Evolutionary conservation across 495 filamentous ascomycete species (phyloP).

Genomic region (Penicillium coprophilum): DNA sequence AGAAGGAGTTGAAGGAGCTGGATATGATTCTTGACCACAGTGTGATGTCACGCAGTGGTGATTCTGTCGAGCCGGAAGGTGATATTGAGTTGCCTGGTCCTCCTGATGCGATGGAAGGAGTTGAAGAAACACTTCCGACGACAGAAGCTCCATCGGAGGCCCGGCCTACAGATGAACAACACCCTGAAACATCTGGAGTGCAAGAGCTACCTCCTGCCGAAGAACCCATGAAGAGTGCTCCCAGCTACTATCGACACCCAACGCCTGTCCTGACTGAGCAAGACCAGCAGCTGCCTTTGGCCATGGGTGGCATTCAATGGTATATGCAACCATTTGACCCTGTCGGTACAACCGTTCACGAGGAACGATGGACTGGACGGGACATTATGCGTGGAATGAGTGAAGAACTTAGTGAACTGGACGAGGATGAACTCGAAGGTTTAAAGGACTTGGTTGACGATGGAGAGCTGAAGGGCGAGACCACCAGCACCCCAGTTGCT

Average conservation of each 20-base stretch:
- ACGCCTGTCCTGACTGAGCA: slow-evolving; percentile 35
- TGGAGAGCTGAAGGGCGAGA: slow-evolving; percentile 28
- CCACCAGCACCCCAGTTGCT: slow-evolving; percentile 11
- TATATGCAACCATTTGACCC: slow-evolving; percentile 83
- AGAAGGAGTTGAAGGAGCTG: slow-evolving; percentile 69
- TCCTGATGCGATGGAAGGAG: slow-evolving; percentile 23
- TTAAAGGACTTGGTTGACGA: slow-evolving; percentile 61
- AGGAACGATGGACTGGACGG: slow-evolving; percentile 75
- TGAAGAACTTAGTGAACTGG: slow-evolving; percentile 84
- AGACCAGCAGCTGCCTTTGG: slow-evolving; percentile 56
- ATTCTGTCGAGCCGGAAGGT: slow-evolving; percentile 31
- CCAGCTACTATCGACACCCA: slow-evolving; percentile 24
- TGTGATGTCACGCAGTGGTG: slow-evolving; percentile 46
- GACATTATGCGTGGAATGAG: slow-evolving; percentile 76
- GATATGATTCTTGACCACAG: slow-evolving; percentile 67
- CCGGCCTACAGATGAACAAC: slow-evolving; percentile 8
- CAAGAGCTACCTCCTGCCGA: slow-evolving; percentile 18
- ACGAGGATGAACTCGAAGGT: slow-evolving; percentile 66
- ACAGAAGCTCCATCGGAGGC: slow-evolving; percentile 5
- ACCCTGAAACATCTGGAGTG: slow-evolving; percentile 7
- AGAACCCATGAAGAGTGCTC: slow-evolving; percentile 14
- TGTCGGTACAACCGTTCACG: slow-evolving; percentile 69
- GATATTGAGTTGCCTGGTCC: slow-evolving; percentile 22
- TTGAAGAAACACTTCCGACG: slow-evolving; percentile 13
- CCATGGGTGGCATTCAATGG: slow-evolving; percentile 80